Evolutionary conservation across 2,329 filamentous ascomycete genomes (phyloP), one percentile per base, ranked within the genome.

Genomic region (Aspergillus fischeri): DNA sequence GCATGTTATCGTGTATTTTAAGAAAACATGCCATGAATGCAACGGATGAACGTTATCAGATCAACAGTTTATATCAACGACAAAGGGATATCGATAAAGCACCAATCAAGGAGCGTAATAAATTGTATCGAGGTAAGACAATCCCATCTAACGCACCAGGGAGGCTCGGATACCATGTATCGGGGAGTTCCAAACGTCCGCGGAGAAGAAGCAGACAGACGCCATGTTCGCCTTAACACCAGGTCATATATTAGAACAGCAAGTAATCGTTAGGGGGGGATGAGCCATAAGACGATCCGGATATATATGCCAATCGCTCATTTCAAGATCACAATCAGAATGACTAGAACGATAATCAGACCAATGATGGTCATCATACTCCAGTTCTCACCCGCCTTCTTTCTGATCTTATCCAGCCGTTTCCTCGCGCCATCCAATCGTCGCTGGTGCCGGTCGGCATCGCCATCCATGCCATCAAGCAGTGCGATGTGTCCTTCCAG

Each of bases 401-500:
- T 79, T 10, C 88, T 84, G 58, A 97, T 85, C 63, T 82, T 83
- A 44, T 87, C 87, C 60, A 99, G 77, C 64, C 87, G 81, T 63
- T 83, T 84, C 65, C 86, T 83, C 32, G 93, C 94, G 9, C 90
- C 81, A 63, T 92, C 85, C 52, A 99, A 79, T 51, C 90, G 86
- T 27, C 80, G 80, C 72, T 88, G 84, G 76, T 97, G 92, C 57
- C 92, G 80, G 72, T 96, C 92, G 7, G 92, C 89, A 21, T 88
- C 83, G 48, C 83, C 83, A 70, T 97, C 94, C 48, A 95, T 86
- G 67, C 96, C 93, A 72, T 97, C 93, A 29, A 99, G 80, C 80
- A 99, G 81, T 65, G 88, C 82, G 41, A 95, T 89, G 68, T 99
- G 94, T 65, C 86, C 88, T 67, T 97, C 94, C 38, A 99, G 81